Conservation (phyloP, 164 flowering plant species). For the Sedum album region DNA sequence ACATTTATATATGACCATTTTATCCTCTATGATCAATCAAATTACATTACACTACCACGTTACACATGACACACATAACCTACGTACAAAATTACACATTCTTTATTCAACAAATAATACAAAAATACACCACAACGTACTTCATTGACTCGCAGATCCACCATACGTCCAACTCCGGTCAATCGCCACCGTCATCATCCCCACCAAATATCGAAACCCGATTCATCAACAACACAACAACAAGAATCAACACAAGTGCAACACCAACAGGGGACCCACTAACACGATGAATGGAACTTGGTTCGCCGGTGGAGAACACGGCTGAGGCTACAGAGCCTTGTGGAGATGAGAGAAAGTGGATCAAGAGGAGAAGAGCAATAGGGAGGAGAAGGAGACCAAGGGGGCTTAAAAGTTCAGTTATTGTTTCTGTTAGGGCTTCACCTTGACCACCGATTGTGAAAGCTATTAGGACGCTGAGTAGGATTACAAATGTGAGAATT, state of each 20-base stretch:
- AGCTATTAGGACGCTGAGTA: neutral
- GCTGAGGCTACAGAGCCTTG: neutral
- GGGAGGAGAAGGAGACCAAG: neutral
- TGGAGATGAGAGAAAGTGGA: neutral
- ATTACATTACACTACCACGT: neutral
- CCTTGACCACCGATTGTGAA: conserved; percentile 1
- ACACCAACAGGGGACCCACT: conserved; percentile 5
- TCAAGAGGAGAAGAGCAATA: neutral
- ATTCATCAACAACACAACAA: neutral
- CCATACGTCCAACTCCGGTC: neutral
- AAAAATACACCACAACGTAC: neutral
- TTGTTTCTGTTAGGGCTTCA: conserved; percentile 5
- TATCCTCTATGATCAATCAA: neutral
- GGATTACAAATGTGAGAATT: neutral
- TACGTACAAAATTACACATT: neutral
- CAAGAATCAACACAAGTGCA: neutral
- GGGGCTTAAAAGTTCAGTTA: conserved; percentile 1
- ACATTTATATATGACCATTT: neutral
- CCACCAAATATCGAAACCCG: neutral
- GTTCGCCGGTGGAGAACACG: neutral
- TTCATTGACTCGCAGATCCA: neutral
- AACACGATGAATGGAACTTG: neutral
- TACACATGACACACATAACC: neutral
- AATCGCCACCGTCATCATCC: neutral
- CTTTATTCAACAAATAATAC: neutral